Percentiles rank a stretch among this genome's conserved stretches.
Evolutionary conservation across 495 filamentous ascomycete genomes (phyloP).

Genomic region (Aspergillus nanangensis): DNA sequence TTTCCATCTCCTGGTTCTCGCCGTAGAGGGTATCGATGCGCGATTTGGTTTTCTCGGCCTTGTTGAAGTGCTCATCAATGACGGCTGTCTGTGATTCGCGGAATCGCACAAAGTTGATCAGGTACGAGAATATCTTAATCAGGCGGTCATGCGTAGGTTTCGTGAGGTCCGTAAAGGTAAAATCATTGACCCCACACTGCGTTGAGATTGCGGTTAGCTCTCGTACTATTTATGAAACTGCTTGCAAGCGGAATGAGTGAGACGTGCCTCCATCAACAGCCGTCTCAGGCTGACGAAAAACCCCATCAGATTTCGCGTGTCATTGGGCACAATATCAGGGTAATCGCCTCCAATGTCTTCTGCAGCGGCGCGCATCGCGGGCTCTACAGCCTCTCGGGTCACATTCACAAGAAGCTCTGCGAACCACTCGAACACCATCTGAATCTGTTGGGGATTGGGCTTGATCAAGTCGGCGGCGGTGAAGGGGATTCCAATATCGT

Average conservation of each 20-base stretch:
- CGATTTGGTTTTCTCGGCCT: conserved; percentile 75
- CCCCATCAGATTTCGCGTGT: conserved; percentile 88
- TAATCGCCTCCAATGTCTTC: conserved; percentile 81
- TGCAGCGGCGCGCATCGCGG: conserved; percentile 84
- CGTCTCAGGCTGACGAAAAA: conserved; percentile 78
- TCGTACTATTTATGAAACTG: not conserved
- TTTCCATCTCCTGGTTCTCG: conserved; percentile 84
- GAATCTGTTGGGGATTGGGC: conserved; percentile 87
- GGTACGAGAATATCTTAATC: conserved; percentile 86
- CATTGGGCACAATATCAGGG: conserved; percentile 74
- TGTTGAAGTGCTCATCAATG: conserved; percentile 90
- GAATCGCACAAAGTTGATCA: conserved; percentile 98
- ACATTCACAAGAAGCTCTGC: conserved; percentile 89
- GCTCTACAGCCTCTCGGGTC: conserved; percentile 85
- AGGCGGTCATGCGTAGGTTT: conserved; percentile 84
- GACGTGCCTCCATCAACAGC: conserved; percentile 64
- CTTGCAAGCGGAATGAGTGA: not conserved
- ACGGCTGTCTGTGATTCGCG: conserved; percentile 81
- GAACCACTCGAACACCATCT: conserved; percentile 97
- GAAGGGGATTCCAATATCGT: conserved; percentile 89
- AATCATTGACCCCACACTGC: conserved; percentile 84
- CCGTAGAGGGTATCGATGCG: conserved; percentile 80
- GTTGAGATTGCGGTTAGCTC: no score
- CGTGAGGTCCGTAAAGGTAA: conserved; percentile 84
- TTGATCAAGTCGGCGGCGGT: conserved; percentile 85